Base-by-base conservation (phyloP, 108 stramenopile species). In the Skeletonema costatum region DNA sequence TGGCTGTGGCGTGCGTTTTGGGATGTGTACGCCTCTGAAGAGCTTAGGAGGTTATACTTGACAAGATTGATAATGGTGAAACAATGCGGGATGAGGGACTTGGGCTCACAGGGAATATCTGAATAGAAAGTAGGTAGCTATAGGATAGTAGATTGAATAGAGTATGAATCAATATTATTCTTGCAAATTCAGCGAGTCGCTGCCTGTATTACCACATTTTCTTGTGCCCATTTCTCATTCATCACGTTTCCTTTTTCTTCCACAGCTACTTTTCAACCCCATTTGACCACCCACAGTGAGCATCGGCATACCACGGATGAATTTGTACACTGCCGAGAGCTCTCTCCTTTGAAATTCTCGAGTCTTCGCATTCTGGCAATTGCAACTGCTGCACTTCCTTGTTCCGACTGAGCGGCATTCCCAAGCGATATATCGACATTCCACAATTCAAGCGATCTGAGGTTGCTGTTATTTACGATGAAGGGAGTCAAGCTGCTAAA, bases 1-100 rank as follows among this genome's bases (percentile, higher is more conserved):
- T 92, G 91, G 91, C 48, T 92, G 21, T 92, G 91, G 89, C 76
- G 91, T 39, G 75, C 88, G 29, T 60, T 93, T 13, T 79, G 78
- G 78, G 78, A 79, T 73, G 32, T 79, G 2, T 79, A 79, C n/a
- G 70, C 58, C 4, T 68, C 65, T 30, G 78, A 79, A 53, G 78
- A 79, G 39, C 42, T 79, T 13, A 50, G 78, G 32, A 66, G 78
- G 38, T 25, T 66, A 36, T 73, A 73, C 46, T 60, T 72, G 60
- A 35, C 64, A 14, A 72, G 78, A 60, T 56, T 65, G 21, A 3
- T 74, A 1, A 29, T 74, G 12, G 42, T 19, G 39, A 50, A 56
- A 7, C 35, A 66, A 4, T n/a, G 2, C 0, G 64, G 64, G 60
- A 2, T 5, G 4, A 35, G 74, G 2, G 14, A 73, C 25, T 32